A percentile compares a stretch with the other conserved stretches of the same genome.
Conservation (phyloP, 73 alveolate genomes). For the Paramecium sonneborni region DNA sequence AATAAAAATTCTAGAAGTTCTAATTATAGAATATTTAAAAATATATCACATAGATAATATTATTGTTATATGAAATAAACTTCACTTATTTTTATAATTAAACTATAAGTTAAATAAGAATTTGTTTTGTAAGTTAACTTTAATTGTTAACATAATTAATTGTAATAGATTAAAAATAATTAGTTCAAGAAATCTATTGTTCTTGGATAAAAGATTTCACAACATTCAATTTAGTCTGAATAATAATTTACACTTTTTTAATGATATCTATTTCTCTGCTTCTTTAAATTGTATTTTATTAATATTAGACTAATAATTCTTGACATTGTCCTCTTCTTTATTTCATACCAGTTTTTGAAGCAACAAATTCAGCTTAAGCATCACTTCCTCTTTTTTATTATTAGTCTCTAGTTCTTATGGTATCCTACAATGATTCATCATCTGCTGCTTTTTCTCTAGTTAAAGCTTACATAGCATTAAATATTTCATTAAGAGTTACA, state of each 20-base stretch:
- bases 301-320: conserved; percentile 37
- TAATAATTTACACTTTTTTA: conserved; percentile 30
- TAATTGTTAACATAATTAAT: not conserved
- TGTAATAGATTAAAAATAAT: not conserved
- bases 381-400: conserved; percentile 40
- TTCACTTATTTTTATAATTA: too few species aligned
- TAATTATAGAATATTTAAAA: too few species aligned
- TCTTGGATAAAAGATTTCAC: conserved; percentile 46
- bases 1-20: too few species aligned
- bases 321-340: conserved; percentile 52
- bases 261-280: conserved; percentile 43
- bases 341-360: conserved; percentile 12
- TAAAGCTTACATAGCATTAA: conserved; percentile 32
- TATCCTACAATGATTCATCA: conserved; percentile 4
- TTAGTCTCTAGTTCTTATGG: conserved; percentile 11
- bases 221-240: conserved; percentile 13
- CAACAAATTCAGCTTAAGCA: conserved; percentile 50
- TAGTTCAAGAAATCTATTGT: conserved; percentile 14
- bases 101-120: too few species aligned
- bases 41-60: too few species aligned
- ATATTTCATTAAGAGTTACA: conserved; percentile 45
- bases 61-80: too few species aligned
- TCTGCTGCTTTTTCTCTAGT: conserved; percentile 45
- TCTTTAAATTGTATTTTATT: conserved; percentile 44
- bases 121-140: not conserved